phyloP scores from a whole-genome alignment of 1,139 yeast species.

The Scheffersomyces illinoinensis region DNA sequence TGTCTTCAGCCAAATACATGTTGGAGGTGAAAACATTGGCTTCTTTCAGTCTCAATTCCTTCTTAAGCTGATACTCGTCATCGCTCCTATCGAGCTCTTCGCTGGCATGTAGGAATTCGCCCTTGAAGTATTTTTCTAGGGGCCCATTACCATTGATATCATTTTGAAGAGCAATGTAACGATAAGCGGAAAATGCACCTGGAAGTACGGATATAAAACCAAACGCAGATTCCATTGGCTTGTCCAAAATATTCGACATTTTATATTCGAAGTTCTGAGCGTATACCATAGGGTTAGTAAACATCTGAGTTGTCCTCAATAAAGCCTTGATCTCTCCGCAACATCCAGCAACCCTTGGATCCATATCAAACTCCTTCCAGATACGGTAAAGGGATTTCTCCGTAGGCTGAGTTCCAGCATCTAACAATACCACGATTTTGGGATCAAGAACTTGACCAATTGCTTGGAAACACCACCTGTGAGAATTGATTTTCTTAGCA shows the following conservation, averaged over 20 bases:
- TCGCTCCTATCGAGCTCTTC: slow-evolving; percentile 49
- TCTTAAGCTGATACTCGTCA: slow-evolving; percentile 45
- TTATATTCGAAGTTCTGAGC: slow-evolving; percentile 52
- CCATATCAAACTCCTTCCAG: slow-evolving; percentile 51
- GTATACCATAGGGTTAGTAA: slow-evolving; percentile 49
- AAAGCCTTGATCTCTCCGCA: slow-evolving; percentile 53
- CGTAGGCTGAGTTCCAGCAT: slow-evolving; percentile 51
- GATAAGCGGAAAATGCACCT: slow-evolving; percentile 49
- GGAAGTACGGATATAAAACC: slow-evolving; percentile 50
- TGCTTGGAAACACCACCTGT: slow-evolving; percentile 56
- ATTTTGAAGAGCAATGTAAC: slow-evolving; percentile 43
- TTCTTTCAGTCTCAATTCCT: slow-evolving; percentile 39
- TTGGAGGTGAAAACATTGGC: slow-evolving; percentile 53
- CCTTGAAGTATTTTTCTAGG: slow-evolving; percentile 49
- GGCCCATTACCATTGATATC: slow-evolving; percentile 48
- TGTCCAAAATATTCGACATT: slow-evolving; percentile 46
- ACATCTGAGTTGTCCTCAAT: slow-evolving; percentile 37
- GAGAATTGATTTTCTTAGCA: slow-evolving; percentile 50
- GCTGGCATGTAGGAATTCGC: slow-evolving; percentile 48
- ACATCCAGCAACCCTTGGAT: slow-evolving; percentile 50
- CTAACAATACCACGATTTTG: slow-evolving; percentile 42
- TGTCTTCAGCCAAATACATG: slow-evolving; percentile 53
- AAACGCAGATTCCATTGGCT: slow-evolving; percentile 48
- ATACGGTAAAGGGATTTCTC: slow-evolving; percentile 48
- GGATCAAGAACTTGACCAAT: slow-evolving; percentile 48